Base-by-base conservation (phyloP, 1,284 basidiomycete genomes). In the Pseudozyma sp. region DNA sequence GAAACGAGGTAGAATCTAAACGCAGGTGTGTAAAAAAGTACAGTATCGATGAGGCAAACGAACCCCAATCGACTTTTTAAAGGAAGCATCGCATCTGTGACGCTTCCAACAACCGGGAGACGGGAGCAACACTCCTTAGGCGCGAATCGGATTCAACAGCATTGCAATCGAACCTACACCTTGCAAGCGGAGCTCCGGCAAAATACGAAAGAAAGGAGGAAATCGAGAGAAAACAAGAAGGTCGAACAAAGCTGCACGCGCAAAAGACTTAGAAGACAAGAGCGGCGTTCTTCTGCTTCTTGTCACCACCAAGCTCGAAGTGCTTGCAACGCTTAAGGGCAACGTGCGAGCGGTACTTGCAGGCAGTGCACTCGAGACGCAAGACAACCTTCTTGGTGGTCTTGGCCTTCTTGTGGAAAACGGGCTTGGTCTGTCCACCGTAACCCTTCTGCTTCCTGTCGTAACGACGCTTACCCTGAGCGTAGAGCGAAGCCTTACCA, bases 401-500 rank as follows among this genome's bases (percentile, higher is more conserved):
- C 83, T 85, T 85, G 58, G 84, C 93, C 91, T 95, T 96, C 90
- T 95, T 98, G 93, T 98, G 96, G 92, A 98, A 98, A 87, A 98
- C 95, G 81, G 97, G 96, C 90, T 99, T 99, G 78, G 96, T 99
- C 90, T 97, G 95, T 89, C 96, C 96, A 93, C 96, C 96, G 89
- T 98, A 99, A 89, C 96, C 96, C 85, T 92, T 92, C 88, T 97
- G 95, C 90, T 97, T 97, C 84, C 81, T 79, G 89, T 97, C 96
- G 89, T 99, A 99, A 90, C 97, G 95, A 86, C 96, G 93, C 92
- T 99, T 99, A 88, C 96, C 97, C 89, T 99, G 95, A 71, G 94
- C 95, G 59, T 76, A 83, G 43, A 84, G 73, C 49, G 84, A 85
- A 63, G 83, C 84, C 83, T 85, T 85, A 61, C 84, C 84, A 52